Percentiles rank a stretch among this genome's conserved stretches.
phyloP scores from a whole-genome alignment of 2,329 filamentous ascomycete species.

The Alternaria viburni region DNA sequence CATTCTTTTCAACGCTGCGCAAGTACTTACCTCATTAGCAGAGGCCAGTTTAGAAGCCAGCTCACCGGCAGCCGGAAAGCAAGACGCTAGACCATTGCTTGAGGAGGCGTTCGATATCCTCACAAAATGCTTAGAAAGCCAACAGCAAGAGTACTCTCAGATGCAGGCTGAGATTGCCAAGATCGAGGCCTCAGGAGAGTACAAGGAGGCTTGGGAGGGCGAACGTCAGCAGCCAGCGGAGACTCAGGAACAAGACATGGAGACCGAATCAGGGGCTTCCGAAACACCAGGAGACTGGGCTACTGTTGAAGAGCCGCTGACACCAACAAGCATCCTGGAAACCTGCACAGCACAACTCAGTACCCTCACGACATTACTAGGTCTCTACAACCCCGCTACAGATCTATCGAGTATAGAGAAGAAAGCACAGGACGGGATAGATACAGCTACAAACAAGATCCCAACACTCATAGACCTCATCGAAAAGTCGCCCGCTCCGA shows the following conservation, averaged over 20 bases:
- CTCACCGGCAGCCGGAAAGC: constrained; percentile 48
- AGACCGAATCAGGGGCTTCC: constrained; percentile 32
- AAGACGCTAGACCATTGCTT: constrained; percentile 59
- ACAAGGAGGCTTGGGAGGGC: constrained; percentile 28
- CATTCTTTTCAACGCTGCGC: constrained; percentile 73
- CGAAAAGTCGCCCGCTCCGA: constrained; percentile 23
- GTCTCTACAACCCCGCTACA: constrained; percentile 55
- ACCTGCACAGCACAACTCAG: constrained; percentile 69
- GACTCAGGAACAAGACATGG: constrained; percentile 22
- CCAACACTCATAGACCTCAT: constrained; percentile 57
- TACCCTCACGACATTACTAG: constrained; percentile 54
- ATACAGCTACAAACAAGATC: constrained; percentile 61
- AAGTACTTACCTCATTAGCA: constrained; percentile 70
- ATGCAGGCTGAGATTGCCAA: constrained; percentile 42
- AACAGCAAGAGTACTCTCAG: constrained; percentile 56
- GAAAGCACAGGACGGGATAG: constrained; percentile 63
- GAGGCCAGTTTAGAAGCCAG: constrained; percentile 65
- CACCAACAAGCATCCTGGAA: constrained; percentile 69
- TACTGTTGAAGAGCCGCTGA: constrained; percentile 70
- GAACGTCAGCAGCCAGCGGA: constrained; percentile 12
- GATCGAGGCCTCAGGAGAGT: constrained; percentile 31
- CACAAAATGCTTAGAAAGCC: constrained; percentile 55
- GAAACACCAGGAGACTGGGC: constrained; percentile 66
- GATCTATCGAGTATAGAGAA: constrained; percentile 59
- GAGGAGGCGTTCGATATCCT: constrained; percentile 68